phyloP scores from a whole-genome alignment of 495 filamentous ascomycete genomes.

The Thermothielavioides terrestris region DNA sequence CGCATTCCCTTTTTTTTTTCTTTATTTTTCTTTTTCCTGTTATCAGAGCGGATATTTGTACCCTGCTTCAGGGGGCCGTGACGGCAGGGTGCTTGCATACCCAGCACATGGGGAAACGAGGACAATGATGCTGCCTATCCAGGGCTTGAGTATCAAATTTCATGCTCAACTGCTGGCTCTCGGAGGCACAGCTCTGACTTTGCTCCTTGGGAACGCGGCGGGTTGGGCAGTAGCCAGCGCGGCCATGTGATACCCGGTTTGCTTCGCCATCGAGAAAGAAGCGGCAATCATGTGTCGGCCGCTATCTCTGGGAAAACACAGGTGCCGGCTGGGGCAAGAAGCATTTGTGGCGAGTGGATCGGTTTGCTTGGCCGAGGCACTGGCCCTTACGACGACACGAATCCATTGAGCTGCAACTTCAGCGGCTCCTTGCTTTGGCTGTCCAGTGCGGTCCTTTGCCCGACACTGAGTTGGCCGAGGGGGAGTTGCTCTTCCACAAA shows the following conservation, averaged over 20 bases:
- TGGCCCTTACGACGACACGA: slow-evolving; percentile 9
- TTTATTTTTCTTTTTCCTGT: slow-evolving; percentile 7
- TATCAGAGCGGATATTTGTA: slow-evolving; percentile 24
- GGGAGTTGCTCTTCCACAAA: slow-evolving; percentile 14
- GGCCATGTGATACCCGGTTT: not conserved
- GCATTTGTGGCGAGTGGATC: slow-evolving; percentile 9
- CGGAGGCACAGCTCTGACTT: not conserved
- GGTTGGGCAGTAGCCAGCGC: not conserved
- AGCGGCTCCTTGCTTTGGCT: slow-evolving; percentile 29
- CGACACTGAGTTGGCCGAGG: slow-evolving; percentile 18
- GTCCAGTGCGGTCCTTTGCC: slow-evolving; percentile 27
- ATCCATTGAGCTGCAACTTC: slow-evolving; percentile 21
- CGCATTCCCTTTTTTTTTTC: slow-evolving; percentile 10
- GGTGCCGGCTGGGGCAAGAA: not conserved
- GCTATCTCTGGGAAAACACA: too few relatives aligned
- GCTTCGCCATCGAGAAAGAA: not conserved
- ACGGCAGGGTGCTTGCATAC: slow-evolving; percentile 27
- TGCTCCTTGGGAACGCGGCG: not conserved
- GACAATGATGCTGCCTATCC: slow-evolving; percentile 15
- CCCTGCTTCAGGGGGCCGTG: slow-evolving; percentile 20
- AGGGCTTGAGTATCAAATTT: slow-evolving; percentile 1
- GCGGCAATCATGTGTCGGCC: not conserved
- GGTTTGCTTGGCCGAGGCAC: slow-evolving; percentile 16
- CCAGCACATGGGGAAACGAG: slow-evolving; percentile 28
- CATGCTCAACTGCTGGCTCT: not conserved